Base-by-base conservation (phyloP, 2,329 filamentous ascomycete genomes). In the Monilinia polystroma region DNA sequence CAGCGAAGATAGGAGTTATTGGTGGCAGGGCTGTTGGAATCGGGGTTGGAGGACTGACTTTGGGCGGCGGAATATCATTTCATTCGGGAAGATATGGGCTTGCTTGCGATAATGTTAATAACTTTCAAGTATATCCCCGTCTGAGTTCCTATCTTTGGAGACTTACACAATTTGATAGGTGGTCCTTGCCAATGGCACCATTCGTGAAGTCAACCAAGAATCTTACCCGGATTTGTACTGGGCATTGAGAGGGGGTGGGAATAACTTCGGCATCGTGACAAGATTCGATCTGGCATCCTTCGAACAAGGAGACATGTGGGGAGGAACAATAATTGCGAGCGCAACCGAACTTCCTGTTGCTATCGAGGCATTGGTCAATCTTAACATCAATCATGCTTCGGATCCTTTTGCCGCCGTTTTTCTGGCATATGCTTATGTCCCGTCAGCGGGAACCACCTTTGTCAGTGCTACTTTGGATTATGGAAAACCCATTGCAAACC, bases 211-310 rank as follows among this genome's bases (percentile, higher is more conserved):
- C 78, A n/a, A 73, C 72, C 0, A 47, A 66, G 14, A 75, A 86
- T 68, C 69, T 78, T 43, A 55, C 38, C 57, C 64, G 0, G 84
- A 87, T 65, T 76, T 88, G 12, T 86, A 79, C 75, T 79, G 77
- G 70, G 83, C 82, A 0, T 79, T 87, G 4, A 81, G 82, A 63
- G 85, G 85, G 8, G 85, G 85, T 11, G 52, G 49, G 0, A 71
- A 72, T 18, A 71, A 72, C 53, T 72, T 71, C 35, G 54, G 57
- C 16, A 79, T 84, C 67, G 80, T 84, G 7, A 82, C 82, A 10
- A 76, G 77, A 14, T 84, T 82, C 71, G 74, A 80, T n/a, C 72
- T 85, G 14, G 75, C 80, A 68, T 80, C 80, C 0, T 78, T 67
- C 43, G 56, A 62, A 23, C 62, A 68, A n/a, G 66, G 66, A 29